A percentile compares a stretch with the other conserved stretches of the same genome.
phyloP scores from a whole-genome alignment of 2,329 filamentous ascomycete species.

The Rhynchosporium secalis region DNA sequence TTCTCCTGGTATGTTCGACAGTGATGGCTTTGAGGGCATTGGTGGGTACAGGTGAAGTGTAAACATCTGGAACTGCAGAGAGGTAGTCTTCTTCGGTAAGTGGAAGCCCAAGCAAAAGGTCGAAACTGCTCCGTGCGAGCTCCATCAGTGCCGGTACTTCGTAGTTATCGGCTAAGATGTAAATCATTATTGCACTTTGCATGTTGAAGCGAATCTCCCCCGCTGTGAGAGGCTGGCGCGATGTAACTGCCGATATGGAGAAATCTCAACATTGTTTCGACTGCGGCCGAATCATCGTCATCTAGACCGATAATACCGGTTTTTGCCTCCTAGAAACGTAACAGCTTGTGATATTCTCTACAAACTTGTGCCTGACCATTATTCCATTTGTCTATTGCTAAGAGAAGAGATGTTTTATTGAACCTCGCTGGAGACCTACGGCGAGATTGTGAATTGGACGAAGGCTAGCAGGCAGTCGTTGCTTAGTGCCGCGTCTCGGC shows the following conservation, averaged over 20 bases:
- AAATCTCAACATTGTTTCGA: slow-evolving; percentile 26
- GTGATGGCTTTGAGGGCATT: slow-evolving; percentile 17
- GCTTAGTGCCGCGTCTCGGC: too few species aligned
- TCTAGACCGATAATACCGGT: slow-evolving; percentile 7
- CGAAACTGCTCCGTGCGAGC: slow-evolving; percentile 22
- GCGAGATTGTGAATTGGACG: too few species aligned
- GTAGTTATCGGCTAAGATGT: slow-evolving; percentile 26
- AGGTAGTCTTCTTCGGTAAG: slow-evolving; percentile 20
- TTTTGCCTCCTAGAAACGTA: too few species aligned
- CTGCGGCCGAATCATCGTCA: slow-evolving; percentile 23
- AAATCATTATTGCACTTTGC: slow-evolving; percentile 17
- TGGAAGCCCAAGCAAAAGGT: slow-evolving; percentile 11
- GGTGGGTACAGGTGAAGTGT: slow-evolving; percentile 20
- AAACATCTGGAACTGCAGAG: slow-evolving; percentile 21
- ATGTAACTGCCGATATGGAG: slow-evolving; percentile 24
- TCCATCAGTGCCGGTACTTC: slow-evolving; percentile 24
- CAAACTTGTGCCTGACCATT: too few species aligned
- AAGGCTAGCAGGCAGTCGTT: too few species aligned
- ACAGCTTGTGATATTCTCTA: too few species aligned
- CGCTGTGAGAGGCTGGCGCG: slow-evolving; percentile 17
- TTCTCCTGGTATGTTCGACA: slow-evolving; percentile 20
- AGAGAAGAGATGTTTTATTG: too few species aligned
- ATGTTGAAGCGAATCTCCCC: slow-evolving; percentile 13
- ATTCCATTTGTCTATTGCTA: too few species aligned
- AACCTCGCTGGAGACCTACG: too few species aligned